phyloP scores from a whole-genome alignment of 371 early-diverging fungal species.

The Mortierella sp. region DNA sequence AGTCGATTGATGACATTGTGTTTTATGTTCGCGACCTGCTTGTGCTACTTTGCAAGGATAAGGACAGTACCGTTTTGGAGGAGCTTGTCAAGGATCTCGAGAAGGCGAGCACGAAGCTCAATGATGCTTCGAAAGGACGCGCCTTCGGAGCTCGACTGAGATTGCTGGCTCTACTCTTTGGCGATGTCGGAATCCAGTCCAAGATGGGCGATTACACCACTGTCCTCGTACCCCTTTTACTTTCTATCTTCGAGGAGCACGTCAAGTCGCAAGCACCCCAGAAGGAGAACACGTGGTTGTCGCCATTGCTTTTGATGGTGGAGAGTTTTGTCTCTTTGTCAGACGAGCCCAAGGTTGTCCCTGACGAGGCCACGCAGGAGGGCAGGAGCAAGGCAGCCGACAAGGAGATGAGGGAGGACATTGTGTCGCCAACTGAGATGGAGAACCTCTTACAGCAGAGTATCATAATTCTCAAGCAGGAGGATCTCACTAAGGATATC shows the following conservation, averaged over 20 bases:
- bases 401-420: constrained; percentile 47
- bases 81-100: constrained; percentile 45
- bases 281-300: constrained; percentile 69
- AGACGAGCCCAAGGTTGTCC: constrained; percentile 70
- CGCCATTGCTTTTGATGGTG: constrained; percentile 76
- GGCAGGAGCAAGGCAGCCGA: constrained; percentile 49
- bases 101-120: constrained; percentile 21
- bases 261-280: constrained; percentile 24
- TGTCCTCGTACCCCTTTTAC: constrained; percentile 59
- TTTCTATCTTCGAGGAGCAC: constrained; percentile 60
- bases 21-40: constrained; percentile 80
- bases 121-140: constrained; percentile 24
- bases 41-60: constrained; percentile 62
- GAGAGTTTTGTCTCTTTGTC: constrained; percentile 75
- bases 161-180: constrained; percentile 74
- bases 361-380: constrained; percentile 54
- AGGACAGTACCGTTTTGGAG: constrained; percentile 63
- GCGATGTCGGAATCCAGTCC: constrained; percentile 68
- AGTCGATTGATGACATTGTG: constrained; percentile 75
- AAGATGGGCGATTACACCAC: constrained; percentile 60
- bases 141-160: constrained; percentile 68
- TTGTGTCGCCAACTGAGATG: constrained; percentile 58
- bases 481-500: constrained; percentile 64
- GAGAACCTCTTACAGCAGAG: constrained; percentile 59
- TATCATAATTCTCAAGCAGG: constrained; percentile 63